These are phyloP conservation scores for Nakaseomyces sp. DNA, from an alignment of 1,139 yeast genomes.

Conservation along the genomic window DNA sequence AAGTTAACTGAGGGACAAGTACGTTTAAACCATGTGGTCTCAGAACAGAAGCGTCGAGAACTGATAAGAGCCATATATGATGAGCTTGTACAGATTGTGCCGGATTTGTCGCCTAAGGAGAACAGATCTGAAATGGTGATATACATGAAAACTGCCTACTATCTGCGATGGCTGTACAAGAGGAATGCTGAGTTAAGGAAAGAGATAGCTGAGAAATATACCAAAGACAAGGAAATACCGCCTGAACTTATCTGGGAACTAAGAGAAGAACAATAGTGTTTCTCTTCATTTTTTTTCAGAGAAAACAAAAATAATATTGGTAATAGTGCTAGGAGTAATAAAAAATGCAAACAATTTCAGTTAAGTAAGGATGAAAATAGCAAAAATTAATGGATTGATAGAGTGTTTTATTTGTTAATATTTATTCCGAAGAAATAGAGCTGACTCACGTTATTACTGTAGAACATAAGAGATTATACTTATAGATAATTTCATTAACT, in stretches of 20 bases:
- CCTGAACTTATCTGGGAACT: conserved; percentile 1
- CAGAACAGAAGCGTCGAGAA: conserved; percentile 37
- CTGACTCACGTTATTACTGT: too few relatives aligned
- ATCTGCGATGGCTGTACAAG: conserved; percentile 27
- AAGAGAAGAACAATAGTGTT: neutral
- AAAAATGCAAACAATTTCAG: neutral
- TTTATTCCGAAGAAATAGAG: too few relatives aligned
- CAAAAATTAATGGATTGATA: too few relatives aligned
- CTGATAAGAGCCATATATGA: conserved; percentile 36
- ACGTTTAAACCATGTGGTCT: conserved; percentile 36
- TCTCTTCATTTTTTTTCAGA: neutral
- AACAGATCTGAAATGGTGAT: conserved; percentile 36
- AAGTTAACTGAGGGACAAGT: conserved; percentile 33
- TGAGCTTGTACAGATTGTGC: conserved; percentile 34
- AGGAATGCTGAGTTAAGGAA: conserved; percentile 21
- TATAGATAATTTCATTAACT: too few relatives aligned
- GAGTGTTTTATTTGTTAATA: too few relatives aligned
- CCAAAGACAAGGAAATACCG: conserved; percentile 4
- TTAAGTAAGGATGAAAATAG: neutral
- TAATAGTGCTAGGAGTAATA: too few relatives aligned
- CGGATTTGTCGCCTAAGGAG: conserved; percentile 32
- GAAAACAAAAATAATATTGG: neutral
- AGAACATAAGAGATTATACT: too few relatives aligned
- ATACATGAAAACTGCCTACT: conserved; percentile 27
- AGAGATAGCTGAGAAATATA: conserved; percentile 10